Base-by-base conservation (phyloP, 257 asterid species). In the Solanum lycopersicoides region DNA sequence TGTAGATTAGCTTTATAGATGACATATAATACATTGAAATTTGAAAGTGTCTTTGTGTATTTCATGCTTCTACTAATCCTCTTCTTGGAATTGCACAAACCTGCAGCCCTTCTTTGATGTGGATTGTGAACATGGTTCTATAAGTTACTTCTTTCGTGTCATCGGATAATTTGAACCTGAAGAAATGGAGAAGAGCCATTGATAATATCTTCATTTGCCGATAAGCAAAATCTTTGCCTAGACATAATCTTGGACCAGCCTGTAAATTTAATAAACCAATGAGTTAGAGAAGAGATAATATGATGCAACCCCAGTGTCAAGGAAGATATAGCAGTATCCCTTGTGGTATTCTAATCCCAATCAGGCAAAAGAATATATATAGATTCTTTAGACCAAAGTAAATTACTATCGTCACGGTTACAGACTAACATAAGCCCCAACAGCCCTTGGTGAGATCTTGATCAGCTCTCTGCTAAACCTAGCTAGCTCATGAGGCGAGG, bases 221-320 rank as follows among this genome's bases (percentile, higher is more conserved):
- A 86, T 95, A 94, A 21, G 97, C 97, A 75, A 95, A 92, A 82
- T 94, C 95, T 83, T 90, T 93, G 4, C 97, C 97, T 87, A 94
- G 86, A 86, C 96, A 93, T 23, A 80, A 91, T 84, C 96, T 83
- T 8, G 95, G 98, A n/a, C 97, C 98, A 4, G 94, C 97, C 97
- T 93, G 93, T 85, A 88, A 82, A 60, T 56, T 11, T 28, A 16
- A 47, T 47, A 3, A 30, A 80, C 6, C 85, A 47, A 80, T 20
- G 6, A 80, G 44, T 47, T 80, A 47, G 30, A 80, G 68, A 80
- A 79, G 37, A 28, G 9, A 30, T 30, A 80, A 47, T 10, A 47
- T 3, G 85, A 30, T 30, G 44, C 68, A 30, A 7, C 84, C 63
- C 14, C n/a, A 2, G 39, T 5, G 60, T 42, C n/a, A 13, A 14